Conservation (phyloP, 2,329 filamentous ascomycete genomes). For the Colletotrichum noveboracense region DNA sequence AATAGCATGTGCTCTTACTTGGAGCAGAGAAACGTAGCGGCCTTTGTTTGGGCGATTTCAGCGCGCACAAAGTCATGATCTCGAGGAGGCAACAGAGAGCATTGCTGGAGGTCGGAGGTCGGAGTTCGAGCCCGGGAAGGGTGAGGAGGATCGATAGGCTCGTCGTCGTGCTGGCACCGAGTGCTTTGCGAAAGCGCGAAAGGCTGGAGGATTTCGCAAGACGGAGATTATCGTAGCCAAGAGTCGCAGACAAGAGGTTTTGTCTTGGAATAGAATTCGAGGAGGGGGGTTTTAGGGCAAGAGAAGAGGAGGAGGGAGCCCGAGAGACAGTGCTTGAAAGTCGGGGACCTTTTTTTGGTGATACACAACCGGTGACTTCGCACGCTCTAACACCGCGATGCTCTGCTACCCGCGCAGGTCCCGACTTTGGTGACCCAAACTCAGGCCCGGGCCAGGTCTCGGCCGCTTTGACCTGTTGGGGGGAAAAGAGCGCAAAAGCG, state of each 20-base stretch:
- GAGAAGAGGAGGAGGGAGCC: background rate
- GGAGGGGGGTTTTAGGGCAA: background rate
- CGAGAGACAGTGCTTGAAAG: background rate
- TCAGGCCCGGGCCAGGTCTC: constrained; percentile 12
- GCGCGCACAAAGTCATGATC: constrained; percentile 50
- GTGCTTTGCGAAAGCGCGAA: background rate
- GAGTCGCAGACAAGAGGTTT: background rate
- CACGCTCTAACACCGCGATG: constrained; percentile 11
- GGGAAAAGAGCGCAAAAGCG: constrained; percentile 6
- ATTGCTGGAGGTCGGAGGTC: constrained; percentile 29
- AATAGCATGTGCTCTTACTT: constrained; percentile 14
- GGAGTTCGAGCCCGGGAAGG: constrained; percentile 4
- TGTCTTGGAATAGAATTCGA: background rate
- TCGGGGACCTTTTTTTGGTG: constrained; percentile 6
- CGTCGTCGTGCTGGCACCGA: background rate
- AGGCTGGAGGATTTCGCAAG: background rate
- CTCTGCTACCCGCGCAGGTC: constrained; percentile 10
- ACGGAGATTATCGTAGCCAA: background rate
- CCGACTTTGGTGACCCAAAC: constrained; percentile 9
- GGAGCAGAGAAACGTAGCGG: constrained; percentile 10
- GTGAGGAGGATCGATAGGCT: background rate
- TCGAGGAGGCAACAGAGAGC: constrained; percentile 36
- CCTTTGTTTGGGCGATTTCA: constrained; percentile 36
- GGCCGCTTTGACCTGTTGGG: constrained; percentile 17
- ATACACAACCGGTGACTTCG: constrained; percentile 21